Base-by-base conservation (phyloP, 2,329 filamentous ascomycete genomes). In the Mariannaea sp. region DNA sequence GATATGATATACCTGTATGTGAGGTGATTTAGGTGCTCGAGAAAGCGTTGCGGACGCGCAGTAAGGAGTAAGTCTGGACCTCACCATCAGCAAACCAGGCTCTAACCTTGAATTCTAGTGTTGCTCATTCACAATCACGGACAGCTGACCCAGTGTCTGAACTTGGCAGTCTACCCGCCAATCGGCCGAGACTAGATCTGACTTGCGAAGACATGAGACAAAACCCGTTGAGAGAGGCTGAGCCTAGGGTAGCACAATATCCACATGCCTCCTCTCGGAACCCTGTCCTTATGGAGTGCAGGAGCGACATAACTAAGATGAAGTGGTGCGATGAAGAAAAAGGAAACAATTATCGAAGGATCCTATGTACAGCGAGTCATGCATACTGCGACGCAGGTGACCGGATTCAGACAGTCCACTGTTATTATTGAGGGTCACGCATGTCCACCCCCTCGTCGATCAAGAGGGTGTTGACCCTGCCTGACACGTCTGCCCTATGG, bases 311-410 rank as follows among this genome's bases (percentile, higher is more conserved):
- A n/a, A n/a, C n/a, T n/a, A n/a, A n/a, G n/a, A n/a, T n/a, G n/a
- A n/a, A n/a, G n/a, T n/a, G n/a, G n/a, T 24, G 22, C 22, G 8
- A 5, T 24, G 22, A 24, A 24, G 22, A 8, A 24, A 24, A 24
- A 24, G 8, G 22, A 5, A 24, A 24, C 22, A 24, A 8, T 24
- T 5, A 8, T 24, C 22, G 8, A 24, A 24, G 22, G 22, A 24
- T n/a, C n/a, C n/a, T n/a, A 35, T 9, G n/a, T 10, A 30, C 43
- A 26, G 46, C 53, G 49, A 56, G 53, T 56, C 53, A 56, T 56
- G 49, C 24, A 33, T 49, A 33, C 48, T 43, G 51, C 51, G 38
- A 19, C 40, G 35, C 13, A 27, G 42, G 19, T 26, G 22, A 10
- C 39, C 39, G 17, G 29, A 38, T 30, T 14, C 6, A 41, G 38